Percentiles rank a stretch among this genome's conserved stretches.
Conservation (phyloP, 2,329 filamentous ascomycete species). For the Zymoseptoria ardabiliae region DNA sequence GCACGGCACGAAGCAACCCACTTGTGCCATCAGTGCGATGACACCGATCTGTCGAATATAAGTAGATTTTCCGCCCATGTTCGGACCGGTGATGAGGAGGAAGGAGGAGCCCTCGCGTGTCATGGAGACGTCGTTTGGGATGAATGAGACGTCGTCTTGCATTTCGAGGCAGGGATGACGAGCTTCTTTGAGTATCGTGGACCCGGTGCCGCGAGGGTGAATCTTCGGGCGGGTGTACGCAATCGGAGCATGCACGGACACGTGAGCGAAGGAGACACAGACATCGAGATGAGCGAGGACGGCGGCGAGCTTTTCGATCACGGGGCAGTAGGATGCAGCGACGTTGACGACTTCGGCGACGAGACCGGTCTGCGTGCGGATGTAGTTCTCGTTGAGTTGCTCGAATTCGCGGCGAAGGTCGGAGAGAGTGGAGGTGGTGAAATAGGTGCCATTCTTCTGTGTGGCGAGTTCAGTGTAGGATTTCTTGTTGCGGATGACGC, state of each 20-base stretch:
- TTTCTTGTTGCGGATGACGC: conserved; percentile 85
- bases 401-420: conserved; percentile 83
- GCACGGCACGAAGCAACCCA: conserved; percentile 93
- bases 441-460: conserved; percentile 98
- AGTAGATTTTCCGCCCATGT: conserved; percentile 98
- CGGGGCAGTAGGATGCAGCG: conserved; percentile 87
- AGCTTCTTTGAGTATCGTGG: conserved; percentile 84
- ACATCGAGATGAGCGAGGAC: conserved; percentile 92
- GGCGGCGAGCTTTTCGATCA: conserved; percentile 80
- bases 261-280: conserved; percentile 87
- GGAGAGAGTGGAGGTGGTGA: conserved; percentile 79
- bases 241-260: conserved; percentile 84
- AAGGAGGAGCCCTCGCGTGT: conserved; percentile 75
- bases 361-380: conserved; percentile 82
- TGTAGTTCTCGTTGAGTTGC: conserved; percentile 89
- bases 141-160: conserved; percentile 97
- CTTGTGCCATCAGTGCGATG: conserved; percentile 93
- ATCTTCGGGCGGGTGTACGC: conserved; percentile 88
- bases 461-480: conserved; percentile 92
- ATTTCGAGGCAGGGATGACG: conserved; percentile 97
- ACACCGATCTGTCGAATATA: conserved; percentile 97
- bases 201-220: conserved; percentile 77
- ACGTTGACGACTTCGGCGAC: conserved; percentile 90
- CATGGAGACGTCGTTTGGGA: conserved; percentile 90
- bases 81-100: conserved; percentile 92